Evolutionary conservation across 352 stramenopile genomes (phyloP), one percentile per base, ranked within the genome.

Genomic region (Pythium utonaiense): DNA sequence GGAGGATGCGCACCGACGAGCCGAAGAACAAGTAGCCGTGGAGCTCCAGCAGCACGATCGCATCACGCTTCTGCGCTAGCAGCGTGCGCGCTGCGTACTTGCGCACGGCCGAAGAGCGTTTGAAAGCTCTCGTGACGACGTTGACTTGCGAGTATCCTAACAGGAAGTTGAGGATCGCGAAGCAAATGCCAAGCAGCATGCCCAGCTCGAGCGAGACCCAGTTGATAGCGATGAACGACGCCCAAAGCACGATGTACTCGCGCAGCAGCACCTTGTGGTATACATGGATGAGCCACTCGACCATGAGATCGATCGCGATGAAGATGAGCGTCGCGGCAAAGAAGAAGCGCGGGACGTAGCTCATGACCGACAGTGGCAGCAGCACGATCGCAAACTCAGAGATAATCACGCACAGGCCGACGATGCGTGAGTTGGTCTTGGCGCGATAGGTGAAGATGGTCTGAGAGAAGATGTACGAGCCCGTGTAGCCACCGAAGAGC

Each of bases 381-480:
- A 98, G 58, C 27, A 93, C 85, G 41, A 98, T 81, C 22, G 80
- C 82, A 45, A 97, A 88, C 69, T 97, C 91, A 25, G 70, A 88
- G 41, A 89, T 44, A 40, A 96, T 95, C 58, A 98, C 89, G 30
- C 95, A 88, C 4, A 97, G 48, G 40, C 95, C 95, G 53, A 98
- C 93, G 47, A 96, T 79, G 16, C 92, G 76, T 31, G 84, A 95
- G 64, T 97, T 92, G 65, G 88, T 89, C 55, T 90, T 89, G 62
- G 92, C 96, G 7, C 91, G 83, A 70, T 94, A 98, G 21, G 96
- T 98, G 73, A 99, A 99, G 62, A 99, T 98, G 19, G 95, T 99
- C 79, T 99, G 97, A 30, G 83, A 97, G 73, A 99, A 99, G 62
- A 99, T 99, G 74, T 99, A 99, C 24, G 86, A 98, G 8, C 97